Evolutionary conservation across 2,329 filamentous ascomycete species (phyloP), one percentile per base, ranked within the genome.

Genomic region (Plenodomus biglobosus): DNA sequence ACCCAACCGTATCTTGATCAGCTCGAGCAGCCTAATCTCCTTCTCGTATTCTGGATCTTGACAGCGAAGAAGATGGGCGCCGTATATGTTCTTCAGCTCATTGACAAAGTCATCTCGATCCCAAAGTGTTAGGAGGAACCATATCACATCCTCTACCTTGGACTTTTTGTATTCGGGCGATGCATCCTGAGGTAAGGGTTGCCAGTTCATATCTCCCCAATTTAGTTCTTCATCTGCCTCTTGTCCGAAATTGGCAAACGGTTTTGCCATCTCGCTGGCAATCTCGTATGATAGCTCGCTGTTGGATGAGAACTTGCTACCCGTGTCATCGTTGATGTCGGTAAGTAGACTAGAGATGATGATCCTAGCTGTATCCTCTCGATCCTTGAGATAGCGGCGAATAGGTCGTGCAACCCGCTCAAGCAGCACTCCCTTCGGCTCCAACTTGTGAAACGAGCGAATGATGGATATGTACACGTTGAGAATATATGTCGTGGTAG

Each of bases 61-160:
- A 39, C 82, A 83, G 48, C 78, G 76, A 16, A 85, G 73, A 2
- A 99, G 75, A 39, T 92, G 85, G 53, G 95, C 90, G 4, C 88
- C 89, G n/a, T 99, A 82, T 37, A 95, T 89, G 44, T 81, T 85
- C 65, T 96, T 91, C 53, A 99, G 87, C 69, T 97, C 92, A 59
- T 91, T 95, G 72, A 96, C 94, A 66, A 97, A 97, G 38, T 96
- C 92, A 58, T 92, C 90, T 16, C 88, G 87, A 11, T 96, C 92
- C 58, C 96, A 88, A 0, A 95, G 84, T 49, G 85, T 87, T 58
- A 97, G 88, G 37, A 99, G 78, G 43, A 91, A 95, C 43, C 91
- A 91, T 48, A 97, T 90, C 11, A 97, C 87, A 70, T 99, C 94
- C 55, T 92, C 88, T 37, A 85, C 88, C 69, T 89, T 95, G 10